Base-by-base conservation (phyloP, 164 flowering plant genomes). In the Umbellularia californica region DNA sequence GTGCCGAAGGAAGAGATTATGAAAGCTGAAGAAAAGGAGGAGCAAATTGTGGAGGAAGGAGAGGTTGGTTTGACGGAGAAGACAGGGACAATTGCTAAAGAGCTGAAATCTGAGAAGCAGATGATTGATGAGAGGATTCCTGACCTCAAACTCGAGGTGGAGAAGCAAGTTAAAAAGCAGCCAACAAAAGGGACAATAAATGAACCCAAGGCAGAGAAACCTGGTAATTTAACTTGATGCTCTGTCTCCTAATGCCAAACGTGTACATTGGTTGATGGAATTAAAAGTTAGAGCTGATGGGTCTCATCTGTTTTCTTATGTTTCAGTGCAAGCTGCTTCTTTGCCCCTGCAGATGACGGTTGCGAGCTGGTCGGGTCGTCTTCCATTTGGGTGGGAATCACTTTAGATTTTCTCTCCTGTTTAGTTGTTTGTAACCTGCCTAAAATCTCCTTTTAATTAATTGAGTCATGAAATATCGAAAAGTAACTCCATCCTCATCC, bases 321-420 rank as follows among this genome's bases (percentile, higher is more conserved):
- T 67, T 33, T 70, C 85, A 92, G 96, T 79, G 35, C 96, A 83
- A 80, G 68, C 93, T 2, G 76, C 78, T 25, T 80, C 98, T 64
- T 24, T 89, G 77, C 87, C 94, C 60, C 58, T 87, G 81, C 85
- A 87, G 12, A 83, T 92, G 90, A 78, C 96, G 4, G 73, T 91
- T 64, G 78, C 93, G 74, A 82, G 90, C 72, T 96, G 98, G 99
- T 92, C 93, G 7, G 92, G 94, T 60, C 94, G 92, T 19, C 82
- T 91, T 84, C 89, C 93, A 51, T 81, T 92, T 85, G 97, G 98
- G 95, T 93, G 87, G 50, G 62, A 73, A 14, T 41, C 58, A 55
- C 50, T 2, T 58, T 76, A 20, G 13, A 11, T 74, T 69, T 68
- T 50, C 22, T 19, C 52, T 14, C 58, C 52, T 67, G n/a, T 75